Percentiles rank a stretch among this genome's conserved stretches.
These are phyloP conservation scores for Mucor saturninus DNA, from an alignment of 371 early-diverging fungal genomes.

Conservation along the genomic window DNA sequence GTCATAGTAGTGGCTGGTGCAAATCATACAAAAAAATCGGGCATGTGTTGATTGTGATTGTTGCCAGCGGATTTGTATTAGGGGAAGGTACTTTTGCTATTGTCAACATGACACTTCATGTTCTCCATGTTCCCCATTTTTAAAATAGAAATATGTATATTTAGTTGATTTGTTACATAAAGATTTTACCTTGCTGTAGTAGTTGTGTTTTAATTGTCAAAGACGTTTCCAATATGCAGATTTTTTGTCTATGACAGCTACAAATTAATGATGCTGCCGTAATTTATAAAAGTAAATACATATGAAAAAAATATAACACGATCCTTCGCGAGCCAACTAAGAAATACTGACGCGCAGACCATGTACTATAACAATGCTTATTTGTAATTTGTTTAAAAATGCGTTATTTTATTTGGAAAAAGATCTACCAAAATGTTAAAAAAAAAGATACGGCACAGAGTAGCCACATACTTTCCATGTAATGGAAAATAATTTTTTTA, in stretches of 20 bases:
- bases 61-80: conserved; percentile 81
- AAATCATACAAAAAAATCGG: conserved; percentile 39
- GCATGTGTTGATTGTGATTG: conserved; percentile 71
- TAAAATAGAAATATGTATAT: conserved; percentile 12
- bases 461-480: not conserved
- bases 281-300: too few relatives aligned
- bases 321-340: too few relatives aligned
- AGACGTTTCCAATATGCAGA: too few relatives aligned
- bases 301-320: too few relatives aligned
- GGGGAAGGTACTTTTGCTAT: conserved; percentile 80
- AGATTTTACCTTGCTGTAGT: too few relatives aligned
- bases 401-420: conserved; percentile 7
- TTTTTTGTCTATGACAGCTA: too few relatives aligned
- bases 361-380: too few relatives aligned
- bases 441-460: conserved; percentile 3
- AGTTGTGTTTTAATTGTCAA: too few relatives aligned
- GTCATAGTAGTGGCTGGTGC: not conserved
- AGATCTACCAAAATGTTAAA: not conserved
- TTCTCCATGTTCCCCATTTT: conserved; percentile 47
- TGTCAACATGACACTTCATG: conserved; percentile 56
- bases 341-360: too few relatives aligned
- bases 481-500: conserved; percentile 50
- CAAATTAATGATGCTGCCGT: too few relatives aligned
- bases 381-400: not conserved
- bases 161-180: too few relatives aligned